Percentiles rank a stretch among this genome's conserved stretches.
Evolutionary conservation across 1,284 basidiomycete genomes (phyloP).

Genomic region (Tilletiopsis washingtonensis): DNA sequence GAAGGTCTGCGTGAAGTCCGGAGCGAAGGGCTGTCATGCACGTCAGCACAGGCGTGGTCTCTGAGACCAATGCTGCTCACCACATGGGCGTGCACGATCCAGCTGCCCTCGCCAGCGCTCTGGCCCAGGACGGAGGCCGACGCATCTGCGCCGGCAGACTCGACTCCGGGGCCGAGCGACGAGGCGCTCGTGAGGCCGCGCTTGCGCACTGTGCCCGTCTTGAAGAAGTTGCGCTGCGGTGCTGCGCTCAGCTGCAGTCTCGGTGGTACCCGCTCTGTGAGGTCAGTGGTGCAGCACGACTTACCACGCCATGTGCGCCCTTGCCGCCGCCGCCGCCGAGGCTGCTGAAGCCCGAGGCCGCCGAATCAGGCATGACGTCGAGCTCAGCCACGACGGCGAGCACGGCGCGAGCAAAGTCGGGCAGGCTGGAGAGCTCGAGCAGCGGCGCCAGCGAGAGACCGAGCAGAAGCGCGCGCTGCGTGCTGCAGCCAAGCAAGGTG

Average conservation of each 20-base stretch:
- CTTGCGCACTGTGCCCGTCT: background rate
- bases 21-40: constrained; percentile 23
- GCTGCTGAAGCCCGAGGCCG: background rate
- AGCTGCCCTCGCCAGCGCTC: no score
- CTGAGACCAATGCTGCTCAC: no score
- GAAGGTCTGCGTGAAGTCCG: constrained; percentile 33
- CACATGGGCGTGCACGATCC: no score
- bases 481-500: constrained; percentile 1
- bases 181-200: no score
- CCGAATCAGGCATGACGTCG: constrained; percentile 7
- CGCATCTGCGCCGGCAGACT: no score
- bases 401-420: constrained; percentile 21
- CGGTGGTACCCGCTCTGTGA: no score
- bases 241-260: background rate
- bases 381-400: constrained; percentile 25
- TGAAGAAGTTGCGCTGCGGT: background rate
- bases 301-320: background rate
- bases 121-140: no score
- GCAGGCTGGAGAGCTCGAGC: constrained; percentile 16
- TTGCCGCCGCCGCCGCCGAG: background rate
- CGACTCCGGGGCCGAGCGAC: no score
- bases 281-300: no score
- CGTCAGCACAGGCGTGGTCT: background rate
- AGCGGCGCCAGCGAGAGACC: constrained; percentile 24
- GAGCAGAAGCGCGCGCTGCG: constrained; percentile 16